Evolutionary conservation across 306 rosid species (phyloP).

Genomic region (Malus orientalis): DNA sequence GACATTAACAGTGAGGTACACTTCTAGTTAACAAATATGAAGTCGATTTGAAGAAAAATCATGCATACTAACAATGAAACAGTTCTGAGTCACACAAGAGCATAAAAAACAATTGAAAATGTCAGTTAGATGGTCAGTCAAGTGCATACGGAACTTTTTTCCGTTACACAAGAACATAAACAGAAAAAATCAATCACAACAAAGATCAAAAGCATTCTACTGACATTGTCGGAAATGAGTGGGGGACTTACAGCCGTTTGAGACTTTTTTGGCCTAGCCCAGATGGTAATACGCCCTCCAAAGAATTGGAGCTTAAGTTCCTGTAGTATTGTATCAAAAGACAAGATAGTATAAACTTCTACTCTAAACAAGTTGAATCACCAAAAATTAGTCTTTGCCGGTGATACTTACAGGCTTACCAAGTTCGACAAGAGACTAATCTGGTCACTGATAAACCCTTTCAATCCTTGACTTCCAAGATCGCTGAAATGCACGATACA

Average conservation of each 20-base stretch:
- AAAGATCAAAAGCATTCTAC: neutral
- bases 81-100: neutral
- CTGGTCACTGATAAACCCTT: conserved; percentile 72
- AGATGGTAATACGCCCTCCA: conserved; percentile 57
- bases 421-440: conserved; percentile 78
- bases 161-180: neutral
- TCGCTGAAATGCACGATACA: conserved; percentile 45
- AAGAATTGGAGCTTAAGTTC: conserved; percentile 76
- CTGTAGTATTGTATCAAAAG: conserved; percentile 26
- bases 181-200: neutral
- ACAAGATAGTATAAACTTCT: neutral
- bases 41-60: neutral
- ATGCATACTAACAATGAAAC: neutral
- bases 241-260: conserved; percentile 55
- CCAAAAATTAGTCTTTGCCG: conserved; percentile 5
- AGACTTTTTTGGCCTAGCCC: conserved; percentile 73
- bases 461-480: conserved; percentile 92
- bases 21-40: neutral
- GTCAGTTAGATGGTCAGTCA: neutral
- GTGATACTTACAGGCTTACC: conserved; percentile 94
- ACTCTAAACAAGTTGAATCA: neutral
- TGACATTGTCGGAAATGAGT: conserved; percentile 1
- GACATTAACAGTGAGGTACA: neutral
- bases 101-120: neutral
- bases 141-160: neutral